Conservation (phyloP, 2,329 filamentous ascomycete species). For the Fusarium goolgardi region DNA sequence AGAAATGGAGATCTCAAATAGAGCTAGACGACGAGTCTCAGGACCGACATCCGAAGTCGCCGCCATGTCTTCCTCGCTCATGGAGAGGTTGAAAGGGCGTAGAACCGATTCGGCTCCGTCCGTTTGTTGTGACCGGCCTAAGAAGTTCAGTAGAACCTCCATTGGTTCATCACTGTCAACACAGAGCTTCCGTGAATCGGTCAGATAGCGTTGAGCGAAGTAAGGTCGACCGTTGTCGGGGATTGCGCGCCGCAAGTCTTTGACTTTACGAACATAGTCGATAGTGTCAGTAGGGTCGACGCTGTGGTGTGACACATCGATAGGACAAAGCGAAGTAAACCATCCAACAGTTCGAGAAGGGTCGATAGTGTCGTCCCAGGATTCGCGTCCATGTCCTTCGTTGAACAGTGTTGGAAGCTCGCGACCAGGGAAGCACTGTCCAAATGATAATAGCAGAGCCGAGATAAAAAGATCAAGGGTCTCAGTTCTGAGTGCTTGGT, state of each 20-base stretch:
- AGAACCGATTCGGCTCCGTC: background rate
- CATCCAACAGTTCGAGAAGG: slow-evolving; percentile 57
- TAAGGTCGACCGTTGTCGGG: slow-evolving; percentile 30
- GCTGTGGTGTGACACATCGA: slow-evolving; percentile 31
- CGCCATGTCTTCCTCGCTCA: slow-evolving; percentile 4
- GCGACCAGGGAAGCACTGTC: slow-evolving; percentile 50
- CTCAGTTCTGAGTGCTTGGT: slow-evolving; percentile 50
- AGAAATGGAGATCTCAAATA: slow-evolving; percentile 41
- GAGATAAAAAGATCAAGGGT: slow-evolving; percentile 56
- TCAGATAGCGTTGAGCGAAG: slow-evolving; percentile 28
- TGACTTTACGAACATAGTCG: slow-evolving; percentile 22
- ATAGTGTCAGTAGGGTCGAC: slow-evolving; percentile 3
- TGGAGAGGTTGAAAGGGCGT: background rate
- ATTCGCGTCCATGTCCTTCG: slow-evolving; percentile 58
- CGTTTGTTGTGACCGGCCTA: slow-evolving; percentile 25
- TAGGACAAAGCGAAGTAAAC: slow-evolving; percentile 58
- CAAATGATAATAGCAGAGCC: slow-evolving; percentile 51
- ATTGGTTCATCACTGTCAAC: slow-evolving; percentile 12
- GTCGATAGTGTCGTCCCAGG: slow-evolving; percentile 50
- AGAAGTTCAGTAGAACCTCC: slow-evolving; percentile 31
- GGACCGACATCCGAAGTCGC: slow-evolving; percentile 21
- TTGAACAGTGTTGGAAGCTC: slow-evolving; percentile 53
- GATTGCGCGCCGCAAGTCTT: slow-evolving; percentile 22
- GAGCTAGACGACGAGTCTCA: slow-evolving; percentile 21
- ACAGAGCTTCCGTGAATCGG: background rate